These are phyloP conservation scores for Acephala macrosclerotiorum DNA, from an alignment of 2,329 filamentous ascomycete genomes.

Conservation along the genomic window DNA sequence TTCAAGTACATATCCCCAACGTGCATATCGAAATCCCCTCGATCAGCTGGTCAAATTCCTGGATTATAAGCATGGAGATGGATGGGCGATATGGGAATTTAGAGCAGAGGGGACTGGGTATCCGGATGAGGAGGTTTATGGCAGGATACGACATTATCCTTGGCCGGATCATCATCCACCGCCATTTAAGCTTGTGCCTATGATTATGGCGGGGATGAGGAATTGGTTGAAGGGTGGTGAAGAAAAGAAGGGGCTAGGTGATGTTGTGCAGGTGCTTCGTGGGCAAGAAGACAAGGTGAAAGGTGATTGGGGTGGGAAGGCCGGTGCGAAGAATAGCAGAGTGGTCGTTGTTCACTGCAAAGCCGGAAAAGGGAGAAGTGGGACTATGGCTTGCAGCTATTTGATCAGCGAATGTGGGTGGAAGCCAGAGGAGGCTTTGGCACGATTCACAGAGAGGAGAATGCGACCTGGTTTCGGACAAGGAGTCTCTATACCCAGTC, in stretches of 20 bases:
- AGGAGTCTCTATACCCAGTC: constrained; percentile 92
- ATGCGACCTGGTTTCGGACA: constrained; percentile 91
- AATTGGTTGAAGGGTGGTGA: constrained; percentile 74
- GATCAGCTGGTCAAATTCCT: constrained; percentile 88
- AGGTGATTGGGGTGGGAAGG: constrained; percentile 33
- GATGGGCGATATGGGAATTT: constrained; percentile 99
- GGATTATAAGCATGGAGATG: constrained; percentile 79
- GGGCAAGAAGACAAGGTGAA: constrained; percentile 34
- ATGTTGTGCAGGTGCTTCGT: neutral
- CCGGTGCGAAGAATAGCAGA: constrained; percentile 47
- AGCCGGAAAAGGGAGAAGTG: constrained; percentile 92
- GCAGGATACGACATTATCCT: constrained; percentile 87
- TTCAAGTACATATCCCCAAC: constrained; percentile 85
- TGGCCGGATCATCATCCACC: constrained; percentile 98
- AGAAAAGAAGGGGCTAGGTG: constrained; percentile 32
- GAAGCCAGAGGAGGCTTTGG: constrained; percentile 68
- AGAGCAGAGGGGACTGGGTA: constrained; percentile 96
- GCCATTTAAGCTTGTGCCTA: constrained; percentile 86
- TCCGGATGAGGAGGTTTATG: constrained; percentile 87
- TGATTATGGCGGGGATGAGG: constrained; percentile 91
- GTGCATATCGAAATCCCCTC: constrained; percentile 92
- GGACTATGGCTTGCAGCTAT: constrained; percentile 87
- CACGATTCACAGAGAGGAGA: constrained; percentile 78
- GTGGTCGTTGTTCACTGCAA: constrained; percentile 97
- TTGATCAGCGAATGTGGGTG: constrained; percentile 86